Evolutionary conservation across 2,329 filamentous ascomycete species (phyloP), one percentile per base, ranked within the genome.

Genomic region (Seiridium cupressi): DNA sequence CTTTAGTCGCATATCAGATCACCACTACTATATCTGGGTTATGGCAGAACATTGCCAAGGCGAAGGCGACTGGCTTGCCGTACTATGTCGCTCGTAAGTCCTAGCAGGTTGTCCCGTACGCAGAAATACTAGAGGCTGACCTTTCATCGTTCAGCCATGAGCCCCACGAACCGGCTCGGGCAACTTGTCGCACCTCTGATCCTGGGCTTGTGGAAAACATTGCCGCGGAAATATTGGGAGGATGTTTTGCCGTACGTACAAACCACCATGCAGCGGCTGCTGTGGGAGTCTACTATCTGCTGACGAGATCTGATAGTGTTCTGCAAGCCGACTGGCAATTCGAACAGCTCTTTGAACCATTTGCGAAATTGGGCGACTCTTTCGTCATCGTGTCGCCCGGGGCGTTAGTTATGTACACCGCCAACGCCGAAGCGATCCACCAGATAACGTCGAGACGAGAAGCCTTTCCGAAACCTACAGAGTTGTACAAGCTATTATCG

Each of bases 381-480:
- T 88, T 91, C 66, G 65, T 92, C 6, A 66, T 86, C n/a, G 88
- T 88, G 6, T 81, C 85, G 0, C 87, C 89, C 0, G 76, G 77
- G 6, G 72, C 70, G 40, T 76, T 86, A 13, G 70, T 80, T 18
- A 65, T 90, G 42, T 83, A 81, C 64, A 85, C 85, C 4, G 82
- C 84, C 47, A 86, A 88, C 71, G 83, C 90, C 13, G 87, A 89
- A 61, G 84, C 82, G 18, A 85, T 91, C 59, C 80, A 80, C 60
- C 87, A 91, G 69, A 83, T 94, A 57, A 85, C 86, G 1, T 78
- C 81, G 3, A 80, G 88, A 51, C 82, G 89, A 48, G 89, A 90
- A 53, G 84, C 87, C 62, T 93, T 93, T 68, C 88, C 88, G 49
- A 91, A 92, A 74, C 84, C 86, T 6, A 81, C 84, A 11, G 74